Percentiles rank a stretch among this genome's conserved stretches.
Conservation (phyloP, 2,329 filamentous ascomycete species). For the Karstenula rhodostoma region DNA sequence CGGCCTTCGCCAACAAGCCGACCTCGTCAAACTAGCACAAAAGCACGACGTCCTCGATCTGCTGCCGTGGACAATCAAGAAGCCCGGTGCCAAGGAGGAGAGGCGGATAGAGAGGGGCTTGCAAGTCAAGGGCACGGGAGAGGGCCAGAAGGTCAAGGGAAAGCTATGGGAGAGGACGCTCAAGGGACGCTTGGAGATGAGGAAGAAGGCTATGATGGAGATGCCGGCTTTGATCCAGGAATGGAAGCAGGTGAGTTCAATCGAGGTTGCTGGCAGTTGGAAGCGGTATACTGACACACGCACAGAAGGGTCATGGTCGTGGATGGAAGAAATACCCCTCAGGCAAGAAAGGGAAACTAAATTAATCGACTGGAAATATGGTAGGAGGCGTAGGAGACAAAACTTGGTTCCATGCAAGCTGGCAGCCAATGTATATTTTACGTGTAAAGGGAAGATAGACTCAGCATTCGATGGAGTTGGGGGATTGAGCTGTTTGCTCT, state of each 20-base stretch:
- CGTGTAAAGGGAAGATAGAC: conserved; percentile 23
- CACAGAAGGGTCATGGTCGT: conserved; percentile 72
- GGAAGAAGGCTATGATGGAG: conserved; percentile 89
- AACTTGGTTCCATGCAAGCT: neutral
- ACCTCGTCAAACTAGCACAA: conserved; percentile 85
- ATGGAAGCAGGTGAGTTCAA: conserved; percentile 83
- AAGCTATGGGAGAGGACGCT: conserved; percentile 90
- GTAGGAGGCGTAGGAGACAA: conserved; percentile 1
- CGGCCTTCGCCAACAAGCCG: conserved; percentile 86
- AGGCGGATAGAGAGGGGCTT: conserved; percentile 80
- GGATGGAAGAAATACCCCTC: conserved; percentile 79
- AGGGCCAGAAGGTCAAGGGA: conserved; percentile 93
- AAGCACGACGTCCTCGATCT: conserved; percentile 82
- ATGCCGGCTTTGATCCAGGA: conserved; percentile 92
- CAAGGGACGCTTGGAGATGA: conserved; percentile 82
- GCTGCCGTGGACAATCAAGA: conserved; percentile 79
- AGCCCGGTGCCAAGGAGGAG: conserved; percentile 73
- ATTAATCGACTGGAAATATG: neutral
- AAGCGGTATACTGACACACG: conserved; percentile 45
- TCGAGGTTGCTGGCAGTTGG: conserved; percentile 15
- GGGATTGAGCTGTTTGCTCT: neutral
- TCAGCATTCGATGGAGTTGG: conserved; percentile 13
- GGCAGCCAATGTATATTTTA: conserved; percentile 25
- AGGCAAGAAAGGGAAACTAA: conserved; percentile 33
- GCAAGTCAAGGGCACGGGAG: conserved; percentile 89